These are phyloP conservation scores for Vanderwaltozyma polyspora DNA, from an alignment of 805 yeast genomes.

Conservation along the genomic window DNA sequence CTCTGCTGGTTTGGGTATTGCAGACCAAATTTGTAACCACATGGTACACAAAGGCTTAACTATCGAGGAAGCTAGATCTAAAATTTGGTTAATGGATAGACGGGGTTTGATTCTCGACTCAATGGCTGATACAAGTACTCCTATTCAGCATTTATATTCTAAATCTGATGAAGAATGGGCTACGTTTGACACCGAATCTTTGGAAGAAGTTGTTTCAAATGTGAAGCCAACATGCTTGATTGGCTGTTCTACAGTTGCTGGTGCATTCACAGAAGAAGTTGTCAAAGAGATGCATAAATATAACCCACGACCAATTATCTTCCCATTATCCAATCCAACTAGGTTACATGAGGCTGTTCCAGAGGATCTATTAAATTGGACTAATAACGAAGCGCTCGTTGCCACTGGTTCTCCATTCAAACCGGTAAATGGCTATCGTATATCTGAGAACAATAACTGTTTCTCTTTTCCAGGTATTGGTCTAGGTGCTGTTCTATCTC, in stretches of 20 bases:
- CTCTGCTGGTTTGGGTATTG: conserved; percentile 92
- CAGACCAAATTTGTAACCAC: conserved; percentile 85
- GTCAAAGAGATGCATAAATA: conserved; percentile 82
- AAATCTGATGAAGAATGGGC: conserved; percentile 66
- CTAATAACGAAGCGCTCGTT: conserved; percentile 78
- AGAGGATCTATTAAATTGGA: conserved; percentile 82
- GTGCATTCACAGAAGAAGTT: conserved; percentile 82
- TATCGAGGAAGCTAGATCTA: conserved; percentile 58
- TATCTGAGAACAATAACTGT: conserved; percentile 94
- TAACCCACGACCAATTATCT: conserved; percentile 78
- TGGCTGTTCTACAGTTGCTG: conserved; percentile 93
- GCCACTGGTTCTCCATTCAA: conserved; percentile 98
- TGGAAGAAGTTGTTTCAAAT: conserved; percentile 53
- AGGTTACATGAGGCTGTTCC: conserved; percentile 92
- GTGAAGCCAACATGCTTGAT: conserved; percentile 86
- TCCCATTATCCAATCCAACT: conserved; percentile 95
- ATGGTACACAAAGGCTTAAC: conserved; percentile 72
- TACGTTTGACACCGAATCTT: conserved; percentile 57
- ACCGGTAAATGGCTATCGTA: conserved; percentile 83
- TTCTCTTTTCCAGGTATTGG: conserved; percentile 98
- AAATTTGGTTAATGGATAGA: conserved; percentile 74
- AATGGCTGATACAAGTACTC: conserved; percentile 43
- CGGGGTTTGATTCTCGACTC: conserved; percentile 64
- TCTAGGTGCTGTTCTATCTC: conserved; percentile 81
- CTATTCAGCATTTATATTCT: conserved; percentile 64